Evolutionary conservation across 2,329 filamentous ascomycete species (phyloP), one percentile per base, ranked within the genome.

Genomic region (Fusarium nygamai): DNA sequence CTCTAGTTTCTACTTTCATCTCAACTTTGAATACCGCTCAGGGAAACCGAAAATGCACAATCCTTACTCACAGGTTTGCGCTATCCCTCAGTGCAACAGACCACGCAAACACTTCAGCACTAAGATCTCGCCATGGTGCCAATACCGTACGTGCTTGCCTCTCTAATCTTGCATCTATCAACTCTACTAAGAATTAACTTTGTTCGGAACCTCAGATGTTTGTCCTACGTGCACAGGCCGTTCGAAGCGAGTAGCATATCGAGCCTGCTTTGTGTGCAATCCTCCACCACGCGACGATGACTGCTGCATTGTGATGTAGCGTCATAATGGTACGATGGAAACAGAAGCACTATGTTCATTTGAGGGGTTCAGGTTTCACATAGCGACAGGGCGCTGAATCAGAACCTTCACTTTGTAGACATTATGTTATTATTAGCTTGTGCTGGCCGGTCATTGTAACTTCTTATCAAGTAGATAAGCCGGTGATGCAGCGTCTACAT

Each of bases 11-110:
- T 19, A 12, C 12, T 24, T 4, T 33, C 22, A 33, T 24, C 6
- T 24, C 8, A 14, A 6, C 8, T 51, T 33, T 1, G 0, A 20
- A 19, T 24, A 20, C n/a, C 29, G 0, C 5, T 14, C 16, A 24
- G 6, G 8, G 2, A 20, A 4, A 24, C 31, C 16, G 8, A 17
- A 10, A 19, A 54, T 54, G 34, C 24, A 36, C 14, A 29, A 54
- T 36, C 34, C 24, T 2, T 17, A 54, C 19, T 36, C 51, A 22
- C 51, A 38, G 20, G 34, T 36, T 17, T 54, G 51, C 33, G 34
- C 51, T 38, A 54, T 38, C 3, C n/a, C 24, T 22, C 51, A 20
- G 14, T 38, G 34, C 34, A 54, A 54, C 34, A 54, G 51, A 4
- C 34, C 51, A 9, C 24, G 34, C n/a, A 54, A 54, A n/a, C 19